Conservation (phyloP, 768 basidiomycete species). For the Phallus indusiatus region DNA sequence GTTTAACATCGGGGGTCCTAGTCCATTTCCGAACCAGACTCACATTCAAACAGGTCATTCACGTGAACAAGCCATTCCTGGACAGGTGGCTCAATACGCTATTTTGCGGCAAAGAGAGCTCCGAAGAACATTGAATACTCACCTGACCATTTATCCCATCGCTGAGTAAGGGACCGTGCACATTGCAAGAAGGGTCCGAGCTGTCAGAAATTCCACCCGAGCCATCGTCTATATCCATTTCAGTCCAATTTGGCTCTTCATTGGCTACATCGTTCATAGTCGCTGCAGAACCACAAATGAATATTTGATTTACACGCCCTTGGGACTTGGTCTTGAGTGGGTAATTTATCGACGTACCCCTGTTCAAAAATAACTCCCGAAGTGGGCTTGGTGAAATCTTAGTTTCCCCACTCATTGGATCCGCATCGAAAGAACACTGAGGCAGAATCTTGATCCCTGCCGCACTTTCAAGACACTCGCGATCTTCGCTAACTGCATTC, state of each 20-base stretch:
- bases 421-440: neutral
- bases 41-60: slow-evolving; percentile 2
- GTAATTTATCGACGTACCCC: neutral
- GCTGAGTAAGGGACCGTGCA: neutral
- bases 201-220: neutral
- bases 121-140: neutral
- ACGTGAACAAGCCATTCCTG: slow-evolving; percentile 3
- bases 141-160: slow-evolving; percentile 3
- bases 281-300: neutral
- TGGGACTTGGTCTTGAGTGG: neutral
- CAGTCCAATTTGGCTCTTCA: neutral
- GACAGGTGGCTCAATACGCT: neutral
- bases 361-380: neutral
- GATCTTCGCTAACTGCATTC: neutral
- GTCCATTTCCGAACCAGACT: neutral
- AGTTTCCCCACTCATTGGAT: neutral
- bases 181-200: neutral
- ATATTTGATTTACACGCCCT: neutral
- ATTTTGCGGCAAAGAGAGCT: neutral
- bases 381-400: neutral
- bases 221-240: neutral
- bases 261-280: neutral
- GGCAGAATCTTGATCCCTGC: neutral
- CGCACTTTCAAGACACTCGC: neutral
- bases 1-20: neutral